A percentile compares a stretch with the other conserved stretches of the same genome.
Conservation (phyloP, 345 rosid species). For the Eucalyptus tenuipes region DNA sequence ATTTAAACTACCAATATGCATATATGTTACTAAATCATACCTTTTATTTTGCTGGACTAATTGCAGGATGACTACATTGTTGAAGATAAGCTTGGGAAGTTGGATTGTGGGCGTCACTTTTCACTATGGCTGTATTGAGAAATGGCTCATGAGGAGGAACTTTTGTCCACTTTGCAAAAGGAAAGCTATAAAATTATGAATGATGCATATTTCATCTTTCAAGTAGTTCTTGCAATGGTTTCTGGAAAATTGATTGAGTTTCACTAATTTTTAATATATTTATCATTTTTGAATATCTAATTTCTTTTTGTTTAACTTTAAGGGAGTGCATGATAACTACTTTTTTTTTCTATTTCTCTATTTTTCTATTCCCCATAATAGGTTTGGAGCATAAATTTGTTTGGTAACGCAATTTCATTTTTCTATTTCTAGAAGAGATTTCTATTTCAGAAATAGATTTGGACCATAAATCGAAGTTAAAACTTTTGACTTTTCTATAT, state of each 20-base stretch:
- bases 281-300: too few species aligned
- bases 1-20: background rate
- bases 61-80: background rate
- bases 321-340: too few species aligned
- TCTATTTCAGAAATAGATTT: too few species aligned
- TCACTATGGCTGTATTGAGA: background rate
- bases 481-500: too few species aligned
- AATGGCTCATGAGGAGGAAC: background rate
- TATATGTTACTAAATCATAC: background rate
- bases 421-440: too few species aligned
- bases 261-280: background rate
- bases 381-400: too few species aligned
- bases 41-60: too few species aligned
- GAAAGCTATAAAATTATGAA: background rate
- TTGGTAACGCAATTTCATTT: too few species aligned
- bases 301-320: too few species aligned
- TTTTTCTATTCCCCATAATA: too few species aligned
- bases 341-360: too few species aligned
- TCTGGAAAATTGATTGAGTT: background rate
- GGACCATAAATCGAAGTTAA: too few species aligned
- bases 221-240: background rate
- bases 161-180: background rate
- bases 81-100: background rate
- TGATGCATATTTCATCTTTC: background rate
- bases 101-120: background rate